phyloP scores from a whole-genome alignment of 2,329 filamentous ascomycete species.

The Amylocarpus encephaloides region DNA sequence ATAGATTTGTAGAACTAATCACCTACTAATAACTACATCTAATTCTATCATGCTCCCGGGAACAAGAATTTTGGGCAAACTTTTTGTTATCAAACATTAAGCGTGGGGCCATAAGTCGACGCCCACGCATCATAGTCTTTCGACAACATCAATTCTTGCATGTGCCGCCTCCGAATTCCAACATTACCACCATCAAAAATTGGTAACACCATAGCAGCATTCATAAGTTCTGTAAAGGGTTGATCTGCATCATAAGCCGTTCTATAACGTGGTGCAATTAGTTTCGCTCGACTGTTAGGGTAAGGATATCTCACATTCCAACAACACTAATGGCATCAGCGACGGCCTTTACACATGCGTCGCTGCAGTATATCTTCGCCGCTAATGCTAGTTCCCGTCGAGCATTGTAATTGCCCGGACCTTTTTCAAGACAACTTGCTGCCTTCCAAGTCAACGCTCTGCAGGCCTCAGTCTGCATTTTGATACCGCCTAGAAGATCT shows the following conservation, averaged over 20 bases:
- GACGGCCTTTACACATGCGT: conserved; percentile 41
- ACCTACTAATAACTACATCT: too few species aligned
- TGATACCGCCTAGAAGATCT: conserved; percentile 44
- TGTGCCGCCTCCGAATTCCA: conserved; percentile 41
- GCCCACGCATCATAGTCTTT: conserved; percentile 42
- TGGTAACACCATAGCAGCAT: conserved; percentile 39
- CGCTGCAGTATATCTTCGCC: conserved; percentile 45
- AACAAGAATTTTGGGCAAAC: too few species aligned
- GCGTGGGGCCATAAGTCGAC: background rate
- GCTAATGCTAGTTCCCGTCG: conserved; percentile 39
- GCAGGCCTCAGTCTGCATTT: conserved; percentile 42
- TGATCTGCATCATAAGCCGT: conserved; percentile 1
- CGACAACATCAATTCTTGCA: conserved; percentile 39
- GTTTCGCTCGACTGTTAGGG: background rate
- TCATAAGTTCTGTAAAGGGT: conserved; percentile 38
- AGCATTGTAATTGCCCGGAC: conserved; percentile 24
- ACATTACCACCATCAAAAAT: conserved; percentile 49
- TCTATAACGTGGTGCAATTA: background rate
- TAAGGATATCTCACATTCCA: conserved; percentile 36
- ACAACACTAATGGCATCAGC: conserved; percentile 45
- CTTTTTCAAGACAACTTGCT: conserved; percentile 33
- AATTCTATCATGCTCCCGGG: too few species aligned
- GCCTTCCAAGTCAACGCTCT: conserved; percentile 47
- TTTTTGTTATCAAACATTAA: too few species aligned
- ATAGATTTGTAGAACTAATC: too few species aligned